Conservation (phyloP, 2,329 filamentous ascomycete species). For the Ascochyta rabiei region DNA sequence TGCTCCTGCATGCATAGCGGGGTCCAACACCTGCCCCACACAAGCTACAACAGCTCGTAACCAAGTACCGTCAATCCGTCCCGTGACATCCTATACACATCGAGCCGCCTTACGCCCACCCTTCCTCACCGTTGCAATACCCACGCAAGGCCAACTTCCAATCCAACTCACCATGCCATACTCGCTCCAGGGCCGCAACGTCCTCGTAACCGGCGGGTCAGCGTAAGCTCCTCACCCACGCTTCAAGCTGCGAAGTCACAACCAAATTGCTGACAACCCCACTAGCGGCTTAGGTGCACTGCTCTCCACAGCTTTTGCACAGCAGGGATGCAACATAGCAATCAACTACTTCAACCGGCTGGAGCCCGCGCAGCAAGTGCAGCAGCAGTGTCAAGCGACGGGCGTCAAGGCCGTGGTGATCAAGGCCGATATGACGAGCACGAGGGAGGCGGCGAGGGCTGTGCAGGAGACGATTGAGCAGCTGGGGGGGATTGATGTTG, state of each 20-base stretch:
- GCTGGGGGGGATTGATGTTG: constrained; percentile 75
- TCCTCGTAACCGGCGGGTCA: constrained; percentile 69
- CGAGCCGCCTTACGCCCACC: too few species aligned
- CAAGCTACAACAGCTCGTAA: too few species aligned
- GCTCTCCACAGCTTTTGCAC: constrained; percentile 69
- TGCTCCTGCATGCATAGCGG: neutral
- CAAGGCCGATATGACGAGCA: constrained; percentile 69
- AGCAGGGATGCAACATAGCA: constrained; percentile 70
- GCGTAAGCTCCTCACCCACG: constrained; percentile 52
- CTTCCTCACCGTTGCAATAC: neutral
- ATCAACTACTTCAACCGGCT: constrained; percentile 74
- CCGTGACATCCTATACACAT: neutral
- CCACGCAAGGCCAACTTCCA: neutral
- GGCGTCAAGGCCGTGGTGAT: constrained; percentile 61
- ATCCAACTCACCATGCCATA: constrained; percentile 62
- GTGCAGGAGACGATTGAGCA: constrained; percentile 64
- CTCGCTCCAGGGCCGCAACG: constrained; percentile 64
- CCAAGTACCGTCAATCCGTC: too few species aligned
- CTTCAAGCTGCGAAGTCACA: neutral
- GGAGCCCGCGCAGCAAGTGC: constrained; percentile 64
- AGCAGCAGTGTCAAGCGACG: constrained; percentile 60
- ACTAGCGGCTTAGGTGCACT: constrained; percentile 77
- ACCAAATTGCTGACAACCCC: neutral
- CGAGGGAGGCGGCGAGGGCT: constrained; percentile 63
- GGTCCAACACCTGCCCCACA: neutral